These are phyloP conservation scores for Pyrus hybrid DNA, from an alignment of 331 rosid genomes.

Conservation along the genomic window DNA sequence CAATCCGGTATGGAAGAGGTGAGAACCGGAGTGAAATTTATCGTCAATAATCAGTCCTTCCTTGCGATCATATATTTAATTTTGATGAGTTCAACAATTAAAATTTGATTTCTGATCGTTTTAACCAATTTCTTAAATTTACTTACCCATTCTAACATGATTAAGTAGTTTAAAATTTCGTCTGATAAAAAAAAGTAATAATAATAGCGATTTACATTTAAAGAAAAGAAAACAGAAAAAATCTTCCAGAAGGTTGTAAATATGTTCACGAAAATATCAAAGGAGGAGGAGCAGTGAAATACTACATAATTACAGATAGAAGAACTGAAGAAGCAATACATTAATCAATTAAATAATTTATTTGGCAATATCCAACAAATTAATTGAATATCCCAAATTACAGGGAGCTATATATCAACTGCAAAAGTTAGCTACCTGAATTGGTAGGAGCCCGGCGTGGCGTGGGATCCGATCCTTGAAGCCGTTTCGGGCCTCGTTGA, in stretches of 20 bases:
- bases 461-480: background rate
- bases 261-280: background rate
- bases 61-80: too few species aligned
- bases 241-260: background rate
- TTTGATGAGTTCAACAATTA: too few species aligned
- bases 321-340: background rate
- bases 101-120: too few species aligned
- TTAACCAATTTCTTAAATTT: too few species aligned
- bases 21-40: background rate
- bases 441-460: background rate
- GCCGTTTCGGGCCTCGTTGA: background rate
- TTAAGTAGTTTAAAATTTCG: too few species aligned
- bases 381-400: background rate
- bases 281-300: background rate
- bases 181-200: too few species aligned
- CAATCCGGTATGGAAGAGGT: background rate
- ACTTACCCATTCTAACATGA: too few species aligned
- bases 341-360: background rate
- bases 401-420: background rate
- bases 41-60: too few species aligned
- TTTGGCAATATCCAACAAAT: conserved; percentile 2
- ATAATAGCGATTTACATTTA: too few species aligned
- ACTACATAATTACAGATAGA: background rate
- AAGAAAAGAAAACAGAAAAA: background rate
- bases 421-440: background rate